Conservation (phyloP, 306 rosid species). For the Prunus mongolica region DNA sequence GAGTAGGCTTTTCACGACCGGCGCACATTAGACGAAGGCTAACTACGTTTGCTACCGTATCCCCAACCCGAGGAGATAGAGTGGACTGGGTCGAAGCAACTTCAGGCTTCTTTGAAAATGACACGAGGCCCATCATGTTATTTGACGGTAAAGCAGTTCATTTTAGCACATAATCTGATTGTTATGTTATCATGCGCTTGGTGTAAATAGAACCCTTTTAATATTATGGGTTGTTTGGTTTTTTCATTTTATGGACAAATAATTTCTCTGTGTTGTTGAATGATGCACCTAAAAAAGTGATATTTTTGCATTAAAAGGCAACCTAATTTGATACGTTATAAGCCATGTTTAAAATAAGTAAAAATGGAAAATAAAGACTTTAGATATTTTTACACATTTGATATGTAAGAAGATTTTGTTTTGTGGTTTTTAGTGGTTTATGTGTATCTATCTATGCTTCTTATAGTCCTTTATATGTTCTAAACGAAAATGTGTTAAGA, state of each 20-base stretch:
- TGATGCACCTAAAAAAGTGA: too few species aligned
- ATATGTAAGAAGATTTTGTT: not conserved
- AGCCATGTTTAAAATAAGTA: too few species aligned
- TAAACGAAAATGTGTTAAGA: not conserved
- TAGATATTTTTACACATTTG: not conserved
- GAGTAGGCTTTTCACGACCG: conserved; percentile 23
- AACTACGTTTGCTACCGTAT: conserved; percentile 40
- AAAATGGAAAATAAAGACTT: too few species aligned
- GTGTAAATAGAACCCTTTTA: not conserved
- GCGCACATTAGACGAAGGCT: conserved; percentile 21
- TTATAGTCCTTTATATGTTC: not conserved
- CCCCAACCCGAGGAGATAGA: conserved; percentile 36
- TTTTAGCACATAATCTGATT: not conserved
- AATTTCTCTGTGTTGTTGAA: not conserved
- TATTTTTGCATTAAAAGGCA: too few species aligned
- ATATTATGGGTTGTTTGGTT: not conserved
- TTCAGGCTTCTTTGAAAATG: conserved; percentile 64
- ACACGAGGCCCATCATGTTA: conserved; percentile 85
- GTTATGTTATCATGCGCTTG: not conserved
- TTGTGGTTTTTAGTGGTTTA: not conserved
- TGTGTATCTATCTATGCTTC: not conserved
- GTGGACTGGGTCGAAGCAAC: conserved; percentile 70
- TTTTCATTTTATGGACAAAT: not conserved
- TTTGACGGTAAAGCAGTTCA: conserved; percentile 60
- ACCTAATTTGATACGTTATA: too few species aligned